Conservation (phyloP, 1,284 basidiomycete genomes). For the Cystobasidium pallidum region DNA sequence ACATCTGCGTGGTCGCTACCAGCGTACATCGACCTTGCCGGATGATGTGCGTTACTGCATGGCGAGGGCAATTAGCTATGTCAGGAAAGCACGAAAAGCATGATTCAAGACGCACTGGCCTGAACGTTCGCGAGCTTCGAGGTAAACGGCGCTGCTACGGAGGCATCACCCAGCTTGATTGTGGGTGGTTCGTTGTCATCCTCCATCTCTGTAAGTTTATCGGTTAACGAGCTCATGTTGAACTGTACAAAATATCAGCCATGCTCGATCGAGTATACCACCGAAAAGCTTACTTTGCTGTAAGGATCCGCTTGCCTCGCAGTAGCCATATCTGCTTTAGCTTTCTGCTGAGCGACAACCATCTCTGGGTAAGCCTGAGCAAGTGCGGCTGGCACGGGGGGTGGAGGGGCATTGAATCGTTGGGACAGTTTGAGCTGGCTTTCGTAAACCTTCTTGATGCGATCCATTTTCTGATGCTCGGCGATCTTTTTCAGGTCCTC, state of each 20-base stretch:
- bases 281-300: slow-evolving; percentile 69
- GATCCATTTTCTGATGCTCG: slow-evolving; percentile 82
- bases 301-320: slow-evolving; percentile 80
- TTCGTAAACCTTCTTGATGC: slow-evolving; percentile 93
- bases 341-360: slow-evolving; percentile 83
- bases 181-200: slow-evolving; percentile 85
- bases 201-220: slow-evolving; percentile 87
- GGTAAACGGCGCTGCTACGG: slow-evolving; percentile 94
- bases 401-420: slow-evolving; percentile 86
- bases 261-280: not conserved
- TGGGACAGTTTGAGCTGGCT: slow-evolving; percentile 85
- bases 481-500: slow-evolving; percentile 92
- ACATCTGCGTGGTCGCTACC: slow-evolving; percentile 97
- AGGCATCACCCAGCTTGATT: slow-evolving; percentile 95
- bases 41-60: slow-evolving; percentile 92
- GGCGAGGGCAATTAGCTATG: not conserved
- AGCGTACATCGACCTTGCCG: slow-evolving; percentile 94
- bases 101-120: slow-evolving; percentile 67
- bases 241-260: slow-evolving; percentile 64
- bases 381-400: slow-evolving; percentile 75
- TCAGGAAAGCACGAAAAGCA: slow-evolving; percentile 12
- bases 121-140: slow-evolving; percentile 91
- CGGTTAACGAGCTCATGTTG: slow-evolving; percentile 81
- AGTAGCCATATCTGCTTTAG: slow-evolving; percentile 65
- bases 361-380: slow-evolving; percentile 83